Conservation (phyloP, 768 basidiomycete genomes). For the Phanerochaete carnosa region DNA sequence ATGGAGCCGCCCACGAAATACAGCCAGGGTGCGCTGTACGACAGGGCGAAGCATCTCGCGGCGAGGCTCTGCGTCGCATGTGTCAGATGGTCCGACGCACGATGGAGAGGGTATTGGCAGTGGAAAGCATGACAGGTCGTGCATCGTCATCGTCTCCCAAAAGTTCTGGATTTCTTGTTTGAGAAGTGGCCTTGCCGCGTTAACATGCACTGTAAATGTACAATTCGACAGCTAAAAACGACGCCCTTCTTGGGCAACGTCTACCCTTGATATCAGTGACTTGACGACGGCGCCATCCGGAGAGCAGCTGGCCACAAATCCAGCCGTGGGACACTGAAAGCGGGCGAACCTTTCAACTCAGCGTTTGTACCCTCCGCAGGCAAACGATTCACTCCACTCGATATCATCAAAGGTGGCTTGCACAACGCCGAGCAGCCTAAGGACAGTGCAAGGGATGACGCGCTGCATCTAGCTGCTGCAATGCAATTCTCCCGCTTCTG, state of each 20-base stretch:
- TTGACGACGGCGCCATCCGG: no score
- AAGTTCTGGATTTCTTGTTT: no score
- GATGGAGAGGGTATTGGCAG: conserved; percentile 35
- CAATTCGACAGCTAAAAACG: no score
- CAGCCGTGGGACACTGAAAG: conserved; percentile 20
- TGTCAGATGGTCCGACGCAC: conserved; percentile 40
- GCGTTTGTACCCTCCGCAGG: conserved; percentile 26
- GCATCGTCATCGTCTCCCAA: no score
- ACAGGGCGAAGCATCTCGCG: conserved; percentile 32
- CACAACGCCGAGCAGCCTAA: conserved; percentile 29
- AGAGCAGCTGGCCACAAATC: no score
- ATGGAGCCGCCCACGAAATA: conserved; percentile 21
- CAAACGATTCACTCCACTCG: conserved; percentile 12
- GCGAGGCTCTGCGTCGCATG: conserved; percentile 37
- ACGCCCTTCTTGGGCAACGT: no score
- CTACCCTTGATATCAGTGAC: no score
- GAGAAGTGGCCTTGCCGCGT: no score
- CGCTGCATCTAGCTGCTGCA: conserved; percentile 39
- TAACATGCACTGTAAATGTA: no score
- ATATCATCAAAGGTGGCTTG: conserved; percentile 17
- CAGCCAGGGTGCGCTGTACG: conserved; percentile 36
- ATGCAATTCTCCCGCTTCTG: conserved; percentile 32
- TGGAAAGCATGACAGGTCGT: conserved; percentile 43
- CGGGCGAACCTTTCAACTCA: conserved; percentile 23
- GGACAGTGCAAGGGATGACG: conserved; percentile 31